A percentile compares a stretch with the other conserved stretches of the same genome.
Evolutionary conservation across 495 filamentous ascomycete genomes (phyloP).

Genomic region (Xylaria telfairii): DNA sequence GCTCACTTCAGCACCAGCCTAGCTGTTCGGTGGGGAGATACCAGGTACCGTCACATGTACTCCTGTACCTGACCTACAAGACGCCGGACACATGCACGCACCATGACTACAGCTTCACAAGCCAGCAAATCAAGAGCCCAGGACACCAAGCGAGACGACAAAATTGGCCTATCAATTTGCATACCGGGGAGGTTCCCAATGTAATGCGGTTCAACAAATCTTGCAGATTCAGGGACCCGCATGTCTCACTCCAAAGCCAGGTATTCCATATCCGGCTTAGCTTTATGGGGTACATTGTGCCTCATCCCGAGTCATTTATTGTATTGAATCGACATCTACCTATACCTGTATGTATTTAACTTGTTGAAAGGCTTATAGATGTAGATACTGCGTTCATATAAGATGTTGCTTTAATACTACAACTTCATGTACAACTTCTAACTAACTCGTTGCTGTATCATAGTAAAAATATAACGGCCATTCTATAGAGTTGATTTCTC

Average conservation of each 20-base stretch:
- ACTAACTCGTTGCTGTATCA: too few species aligned
- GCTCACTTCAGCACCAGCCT: not conserved
- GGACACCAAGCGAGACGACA: conserved; percentile 5
- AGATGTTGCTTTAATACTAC: not conserved
- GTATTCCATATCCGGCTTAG: conserved; percentile 6
- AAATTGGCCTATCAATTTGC: conserved; percentile 14
- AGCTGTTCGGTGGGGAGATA: not conserved
- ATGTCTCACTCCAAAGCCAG: not conserved
- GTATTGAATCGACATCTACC: not conserved
- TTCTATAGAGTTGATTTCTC: too few species aligned
- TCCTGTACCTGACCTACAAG: not conserved
- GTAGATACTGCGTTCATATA: not conserved
- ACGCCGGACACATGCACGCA: not conserved
- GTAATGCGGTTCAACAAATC: conserved; percentile 19
- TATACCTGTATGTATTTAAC: too few species aligned
- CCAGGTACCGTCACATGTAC: not conserved
- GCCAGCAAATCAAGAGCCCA: not conserved
- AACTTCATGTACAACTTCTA: not conserved
- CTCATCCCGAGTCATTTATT: not conserved
- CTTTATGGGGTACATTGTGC: not conserved
- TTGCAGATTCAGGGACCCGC: conserved; percentile 23
- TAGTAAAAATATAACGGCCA: too few species aligned
- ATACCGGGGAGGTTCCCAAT: conserved; percentile 4
- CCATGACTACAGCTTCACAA: not conserved
- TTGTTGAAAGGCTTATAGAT: not conserved